Evolutionary conservation across 1,139 yeast species (phyloP), one percentile per base, ranked within the genome.

Genomic region (Suhomyces terraborum): DNA sequence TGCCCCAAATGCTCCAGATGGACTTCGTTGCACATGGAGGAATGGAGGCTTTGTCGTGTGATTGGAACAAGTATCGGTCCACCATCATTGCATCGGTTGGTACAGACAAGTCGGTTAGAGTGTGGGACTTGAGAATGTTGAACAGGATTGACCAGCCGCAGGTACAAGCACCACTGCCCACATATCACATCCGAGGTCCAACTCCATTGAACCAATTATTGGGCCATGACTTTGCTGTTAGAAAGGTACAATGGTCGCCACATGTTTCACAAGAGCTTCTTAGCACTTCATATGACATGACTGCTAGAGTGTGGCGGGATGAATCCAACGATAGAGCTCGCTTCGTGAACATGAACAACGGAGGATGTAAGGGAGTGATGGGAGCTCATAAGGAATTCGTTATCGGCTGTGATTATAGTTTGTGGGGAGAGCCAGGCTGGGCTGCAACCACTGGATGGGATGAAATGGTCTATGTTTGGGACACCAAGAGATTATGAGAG

Each of bases 401-500:
- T 2, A 80, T 87, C 50, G 97, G 95, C n/a, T 84, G 93, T 49
- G 98, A 93, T 63, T 93, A 96, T 84, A 84, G 95, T 52, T 66
- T 93, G 41, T 93, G 98, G 97, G 98, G 98, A 8, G 82, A 84
- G 50, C 95, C 94, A 3, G 98, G 97, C 1, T 91, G 95, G 88
- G 91, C 85, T 14, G 95, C 95, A 8, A 82, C 96, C 18, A 84
- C 93, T 0, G 96, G 96, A 1, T 93, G 97, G 96, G 98, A 93
- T 65, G 96, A 93, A 56, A 88, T 87, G 85, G 84, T 89, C 8
- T 82, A 84, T 56, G 75, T 93, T n/a, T 93, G 96, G 95, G 89
- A 86, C 54, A 75, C 82, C 4, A 76, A 79, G 53, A 57, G 79
- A 41, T 36, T 68, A 24, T 55, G 37, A 36, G 16, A 24, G 16